phyloP scores from a whole-genome alignment of 768 basidiomycete genomes.

The Russula vinacea region DNA sequence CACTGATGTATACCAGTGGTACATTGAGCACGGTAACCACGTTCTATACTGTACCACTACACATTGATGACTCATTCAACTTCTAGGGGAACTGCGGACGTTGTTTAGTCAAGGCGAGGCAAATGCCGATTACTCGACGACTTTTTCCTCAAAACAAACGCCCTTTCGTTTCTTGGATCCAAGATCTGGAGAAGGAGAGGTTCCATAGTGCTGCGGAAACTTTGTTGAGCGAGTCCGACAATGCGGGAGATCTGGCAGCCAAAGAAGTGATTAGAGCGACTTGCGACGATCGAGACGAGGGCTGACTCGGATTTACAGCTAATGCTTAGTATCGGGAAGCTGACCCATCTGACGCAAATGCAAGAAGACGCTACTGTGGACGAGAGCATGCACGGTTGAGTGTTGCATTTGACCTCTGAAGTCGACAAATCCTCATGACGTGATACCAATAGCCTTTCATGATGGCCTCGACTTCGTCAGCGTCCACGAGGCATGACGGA shows the following conservation, averaged over 20 bases:
- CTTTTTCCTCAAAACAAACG: constrained; percentile 62
- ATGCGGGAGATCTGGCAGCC: constrained; percentile 55
- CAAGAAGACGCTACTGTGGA: constrained; percentile 49
- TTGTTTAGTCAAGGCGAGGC: constrained; percentile 74
- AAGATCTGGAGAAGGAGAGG: constrained; percentile 69
- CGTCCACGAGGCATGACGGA: constrained; percentile 69
- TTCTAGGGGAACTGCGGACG: constrained; percentile 70
- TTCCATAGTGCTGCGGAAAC: constrained; percentile 63
- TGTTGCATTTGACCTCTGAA: background rate
- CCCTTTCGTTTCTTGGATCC: constrained; percentile 77
- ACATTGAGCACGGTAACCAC: constrained; percentile 74
- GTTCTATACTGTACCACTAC: background rate
- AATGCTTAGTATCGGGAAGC: constrained; percentile 87
- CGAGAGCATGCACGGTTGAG: constrained; percentile 51
- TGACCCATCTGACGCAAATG: constrained; percentile 66
- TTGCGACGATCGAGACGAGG: background rate
- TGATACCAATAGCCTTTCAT: constrained; percentile 63
- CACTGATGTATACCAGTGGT: constrained; percentile 90
- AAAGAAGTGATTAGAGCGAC: constrained; percentile 62
- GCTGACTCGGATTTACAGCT: constrained; percentile 48
- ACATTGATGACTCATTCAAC: background rate
- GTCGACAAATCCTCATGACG: constrained; percentile 5
- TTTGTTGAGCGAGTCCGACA: constrained; percentile 58
- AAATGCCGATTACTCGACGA: constrained; percentile 62
- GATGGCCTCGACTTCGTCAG: constrained; percentile 84